phyloP scores from a whole-genome alignment of 805 yeast genomes.

The Teunomyces kruisii region DNA sequence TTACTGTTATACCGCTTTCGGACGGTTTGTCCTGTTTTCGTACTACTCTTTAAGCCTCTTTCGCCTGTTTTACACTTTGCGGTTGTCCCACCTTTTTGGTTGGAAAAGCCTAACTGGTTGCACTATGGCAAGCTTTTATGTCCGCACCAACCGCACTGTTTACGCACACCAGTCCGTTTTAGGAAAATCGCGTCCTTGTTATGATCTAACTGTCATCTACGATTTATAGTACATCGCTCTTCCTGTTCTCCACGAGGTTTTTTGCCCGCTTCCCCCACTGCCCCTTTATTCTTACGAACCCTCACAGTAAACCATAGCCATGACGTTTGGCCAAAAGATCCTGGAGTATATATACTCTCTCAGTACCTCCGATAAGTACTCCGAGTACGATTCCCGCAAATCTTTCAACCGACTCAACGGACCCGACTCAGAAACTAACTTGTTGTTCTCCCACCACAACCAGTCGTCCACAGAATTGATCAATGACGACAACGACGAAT shows the following conservation, averaged over 20 bases:
- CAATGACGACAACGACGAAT: conserved; percentile 32
- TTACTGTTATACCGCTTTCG: too few relatives aligned
- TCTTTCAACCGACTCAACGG: conserved; percentile 43
- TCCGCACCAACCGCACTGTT: neutral
- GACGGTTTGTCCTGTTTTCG: too few relatives aligned
- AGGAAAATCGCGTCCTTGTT: neutral
- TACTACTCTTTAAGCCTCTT: neutral
- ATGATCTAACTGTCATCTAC: neutral
- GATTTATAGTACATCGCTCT: too few relatives aligned
- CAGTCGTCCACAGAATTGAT: conserved; percentile 20
- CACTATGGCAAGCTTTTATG: too few relatives aligned
- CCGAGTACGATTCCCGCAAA: conserved; percentile 58
- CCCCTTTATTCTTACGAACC: too few relatives aligned
- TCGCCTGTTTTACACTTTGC: neutral
- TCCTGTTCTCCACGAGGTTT: too few relatives aligned
- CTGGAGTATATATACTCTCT: conserved; percentile 63
- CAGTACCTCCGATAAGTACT: conserved; percentile 67
- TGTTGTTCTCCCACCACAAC: conserved; percentile 29
- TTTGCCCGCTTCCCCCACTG: too few relatives aligned
- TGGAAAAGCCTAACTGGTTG: too few relatives aligned
- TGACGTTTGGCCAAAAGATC: conserved; percentile 39
- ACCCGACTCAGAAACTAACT: conserved; percentile 36
- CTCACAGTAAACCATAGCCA: conserved; percentile 6
- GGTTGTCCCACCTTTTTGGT: too few relatives aligned
- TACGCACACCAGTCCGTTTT: neutral